Conservation (phyloP, 768 basidiomycete genomes). For the Mycena leptocephala region DNA sequence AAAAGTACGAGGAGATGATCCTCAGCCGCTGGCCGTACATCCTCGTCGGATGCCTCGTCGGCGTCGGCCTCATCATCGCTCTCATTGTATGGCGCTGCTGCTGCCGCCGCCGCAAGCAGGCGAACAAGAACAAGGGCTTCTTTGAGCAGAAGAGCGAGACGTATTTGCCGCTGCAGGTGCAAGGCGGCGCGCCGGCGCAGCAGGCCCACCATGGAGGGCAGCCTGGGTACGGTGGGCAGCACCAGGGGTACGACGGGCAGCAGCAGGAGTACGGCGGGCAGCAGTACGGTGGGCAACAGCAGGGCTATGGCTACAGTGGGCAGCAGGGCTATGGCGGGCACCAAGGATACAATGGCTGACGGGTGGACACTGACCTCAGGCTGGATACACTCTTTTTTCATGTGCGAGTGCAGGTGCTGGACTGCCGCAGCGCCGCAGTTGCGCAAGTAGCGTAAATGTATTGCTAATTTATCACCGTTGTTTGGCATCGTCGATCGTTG, state of each 20-base stretch:
- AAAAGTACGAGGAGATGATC: constrained; percentile 73
- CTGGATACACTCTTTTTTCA: neutral
- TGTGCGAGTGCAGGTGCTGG: neutral
- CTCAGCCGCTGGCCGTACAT: constrained; percentile 84
- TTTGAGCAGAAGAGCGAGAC: constrained; percentile 36
- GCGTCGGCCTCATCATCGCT: constrained; percentile 63
- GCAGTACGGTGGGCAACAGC: neutral
- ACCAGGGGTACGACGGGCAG: no score
- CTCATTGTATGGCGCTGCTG: constrained; percentile 63
- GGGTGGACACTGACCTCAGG: neutral
- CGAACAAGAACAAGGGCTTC: constrained; percentile 18
- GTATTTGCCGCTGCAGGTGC: constrained; percentile 36
- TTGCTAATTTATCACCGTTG: constrained; percentile 21
- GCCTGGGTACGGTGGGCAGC: neutral
- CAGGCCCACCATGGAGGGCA: neutral
- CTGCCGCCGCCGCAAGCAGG: constrained; percentile 48
- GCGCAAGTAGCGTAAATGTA: constrained; percentile 10
- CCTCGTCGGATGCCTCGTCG: constrained; percentile 70
- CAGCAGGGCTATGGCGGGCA: neutral
- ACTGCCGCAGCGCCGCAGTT: constrained; percentile 10
- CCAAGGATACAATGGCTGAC: neutral
- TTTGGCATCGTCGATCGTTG: no score
- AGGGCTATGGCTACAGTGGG: neutral
- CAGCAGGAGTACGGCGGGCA: neutral
- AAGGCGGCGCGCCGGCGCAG: neutral